A percentile compares a stretch with the other conserved stretches of the same genome.
These are phyloP conservation scores for Aspergillus mulundensis DNA, from an alignment of 495 filamentous ascomycete genomes.

Conservation along the genomic window DNA sequence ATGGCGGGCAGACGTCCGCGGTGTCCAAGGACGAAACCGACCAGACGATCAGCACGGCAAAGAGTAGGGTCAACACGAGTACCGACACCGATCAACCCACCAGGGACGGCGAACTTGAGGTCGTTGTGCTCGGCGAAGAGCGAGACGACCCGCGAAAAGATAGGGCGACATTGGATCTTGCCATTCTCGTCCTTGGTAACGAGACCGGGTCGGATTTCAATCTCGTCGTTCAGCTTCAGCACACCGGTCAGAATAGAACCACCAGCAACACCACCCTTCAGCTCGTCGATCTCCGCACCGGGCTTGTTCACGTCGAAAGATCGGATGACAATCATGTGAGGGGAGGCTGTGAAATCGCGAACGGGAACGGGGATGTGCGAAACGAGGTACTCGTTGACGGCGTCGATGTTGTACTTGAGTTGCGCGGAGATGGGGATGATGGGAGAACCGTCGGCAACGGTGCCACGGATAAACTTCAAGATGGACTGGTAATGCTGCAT, in stretches of 20 bases:
- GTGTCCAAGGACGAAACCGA: slow-evolving; percentile 95
- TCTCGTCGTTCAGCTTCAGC: slow-evolving; percentile 92
- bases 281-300: slow-evolving; percentile 97
- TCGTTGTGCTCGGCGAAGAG: slow-evolving; percentile 98
- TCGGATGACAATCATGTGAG: slow-evolving; percentile 97
- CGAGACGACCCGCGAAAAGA: slow-evolving; percentile 90
- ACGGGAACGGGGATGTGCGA: slow-evolving; percentile 87
- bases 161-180: slow-evolving; percentile 90
- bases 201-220: slow-evolving; percentile 95
- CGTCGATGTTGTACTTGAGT: slow-evolving; percentile 99
- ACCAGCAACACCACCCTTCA: slow-evolving; percentile 98
- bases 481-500: slow-evolving; percentile 93
- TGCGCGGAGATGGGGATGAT: slow-evolving; percentile 98
- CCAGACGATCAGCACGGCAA: slow-evolving; percentile 96
- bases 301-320: slow-evolving; percentile 99
- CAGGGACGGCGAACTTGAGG: slow-evolving; percentile 93
- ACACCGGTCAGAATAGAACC: slow-evolving; percentile 94
- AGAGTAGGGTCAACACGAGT: slow-evolving; percentile 95
- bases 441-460: slow-evolving; percentile 90
- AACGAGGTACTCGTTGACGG: slow-evolving; percentile 90
- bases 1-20: slow-evolving; percentile 88
- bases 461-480: slow-evolving; percentile 94
- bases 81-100: slow-evolving; percentile 94
- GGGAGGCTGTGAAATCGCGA: slow-evolving; percentile 82
- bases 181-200: slow-evolving; percentile 91